These are phyloP conservation scores for Populus deltoides DNA, from an alignment of 345 rosid species.

Conservation along the genomic window DNA sequence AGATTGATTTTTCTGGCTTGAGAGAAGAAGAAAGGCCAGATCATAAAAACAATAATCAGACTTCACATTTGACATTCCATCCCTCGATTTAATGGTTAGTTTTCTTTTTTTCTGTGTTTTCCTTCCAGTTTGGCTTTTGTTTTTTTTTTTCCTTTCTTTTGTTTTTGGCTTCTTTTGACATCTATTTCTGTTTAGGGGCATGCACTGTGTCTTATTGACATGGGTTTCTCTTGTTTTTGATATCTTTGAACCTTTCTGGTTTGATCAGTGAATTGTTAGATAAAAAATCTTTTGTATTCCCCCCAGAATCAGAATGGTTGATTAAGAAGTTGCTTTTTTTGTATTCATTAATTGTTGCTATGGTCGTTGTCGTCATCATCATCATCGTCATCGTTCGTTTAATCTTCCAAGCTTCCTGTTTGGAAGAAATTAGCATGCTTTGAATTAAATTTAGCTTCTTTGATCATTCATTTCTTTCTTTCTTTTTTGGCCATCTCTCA, in stretches of 20 bases:
- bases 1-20: no score
- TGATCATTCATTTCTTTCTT: not conserved
- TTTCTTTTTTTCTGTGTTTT: no score
- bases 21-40: no score
- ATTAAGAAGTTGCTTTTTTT: not conserved
- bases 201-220: not conserved
- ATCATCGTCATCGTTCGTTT: not conserved
- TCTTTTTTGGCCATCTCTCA: not conserved
- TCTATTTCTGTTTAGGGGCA: not conserved
- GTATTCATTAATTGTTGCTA: not conserved
- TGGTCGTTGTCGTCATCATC: no score
- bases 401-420: not conserved
- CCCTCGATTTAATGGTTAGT: not conserved
- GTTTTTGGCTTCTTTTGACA: not conserved
- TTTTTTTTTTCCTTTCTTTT: not conserved
- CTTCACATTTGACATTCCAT: not conserved
- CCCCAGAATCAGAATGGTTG: not conserved
- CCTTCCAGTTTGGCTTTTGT: not conserved
- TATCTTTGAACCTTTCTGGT: conserved; percentile 3
- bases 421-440: not conserved
- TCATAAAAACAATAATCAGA: not conserved
- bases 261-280: not conserved
- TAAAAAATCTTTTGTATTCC: not conserved
- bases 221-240: not conserved
- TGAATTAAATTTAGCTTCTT: not conserved